These are phyloP conservation scores for Henckelia pumila DNA, from an alignment of 257 asterid species.

Conservation along the genomic window DNA sequence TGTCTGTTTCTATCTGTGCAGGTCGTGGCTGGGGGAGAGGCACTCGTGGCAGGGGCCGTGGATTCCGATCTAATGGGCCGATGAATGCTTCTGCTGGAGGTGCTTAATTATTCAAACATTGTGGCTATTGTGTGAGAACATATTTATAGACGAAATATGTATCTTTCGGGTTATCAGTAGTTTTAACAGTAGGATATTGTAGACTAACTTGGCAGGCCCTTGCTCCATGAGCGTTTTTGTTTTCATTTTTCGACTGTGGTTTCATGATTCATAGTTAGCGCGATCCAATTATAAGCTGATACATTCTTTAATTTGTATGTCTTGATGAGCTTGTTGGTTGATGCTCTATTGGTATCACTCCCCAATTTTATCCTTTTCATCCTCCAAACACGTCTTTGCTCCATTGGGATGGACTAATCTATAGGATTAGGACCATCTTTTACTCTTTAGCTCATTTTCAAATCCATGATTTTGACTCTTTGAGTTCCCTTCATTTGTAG, in stretches of 20 bases:
- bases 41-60: conserved; percentile 78
- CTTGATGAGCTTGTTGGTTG: conserved; percentile 29
- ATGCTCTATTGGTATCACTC: conserved; percentile 16
- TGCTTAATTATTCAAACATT: conserved; percentile 33
- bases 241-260: conserved; percentile 17
- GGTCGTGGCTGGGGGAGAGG: conserved; percentile 92
- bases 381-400: neutral
- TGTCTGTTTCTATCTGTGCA: conserved; percentile 26
- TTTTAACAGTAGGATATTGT: conserved; percentile 47
- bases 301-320: conserved; percentile 71
- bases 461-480: too few relatives aligned
- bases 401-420: neutral
- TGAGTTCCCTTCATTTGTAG: too few relatives aligned
- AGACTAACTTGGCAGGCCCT: conserved; percentile 38
- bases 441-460: too few relatives aligned
- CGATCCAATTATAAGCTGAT: conserved; percentile 39
- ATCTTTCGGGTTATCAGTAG: conserved; percentile 28
- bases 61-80: conserved; percentile 60
- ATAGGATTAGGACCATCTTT: neutral
- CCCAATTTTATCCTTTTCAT: neutral
- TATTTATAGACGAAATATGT: conserved; percentile 25
- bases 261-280: conserved; percentile 30
- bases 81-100: conserved; percentile 37
- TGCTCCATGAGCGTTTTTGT: conserved; percentile 69
- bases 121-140: conserved; percentile 21